These are phyloP conservation scores for Saccharomycopsis sp. DNA, from an alignment of 805 yeast species.

Conservation along the genomic window DNA sequence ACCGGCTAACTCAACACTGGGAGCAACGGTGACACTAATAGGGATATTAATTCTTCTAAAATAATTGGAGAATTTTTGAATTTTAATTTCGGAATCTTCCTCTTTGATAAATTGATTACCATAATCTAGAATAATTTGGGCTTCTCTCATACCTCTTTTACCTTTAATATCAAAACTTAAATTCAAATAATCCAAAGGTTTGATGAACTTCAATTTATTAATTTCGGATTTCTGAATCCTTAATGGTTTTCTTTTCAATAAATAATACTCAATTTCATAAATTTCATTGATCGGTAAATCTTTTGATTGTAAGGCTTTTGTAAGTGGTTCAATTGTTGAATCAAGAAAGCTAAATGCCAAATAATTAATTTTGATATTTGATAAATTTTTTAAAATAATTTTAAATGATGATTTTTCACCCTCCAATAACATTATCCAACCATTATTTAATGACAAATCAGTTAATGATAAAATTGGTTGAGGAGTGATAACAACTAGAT, in stretches of 20 bases:
- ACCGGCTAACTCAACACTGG: slow-evolving; percentile 64
- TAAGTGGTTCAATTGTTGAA: slow-evolving; percentile 58
- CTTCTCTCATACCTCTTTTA: slow-evolving; percentile 61
- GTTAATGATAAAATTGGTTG: slow-evolving; percentile 56
- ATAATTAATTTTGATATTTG: slow-evolving; percentile 44
- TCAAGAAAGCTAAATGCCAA: slow-evolving; percentile 59
- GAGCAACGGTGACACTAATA: slow-evolving; percentile 55
- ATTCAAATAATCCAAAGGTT: slow-evolving; percentile 31
- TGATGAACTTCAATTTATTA: slow-evolving; percentile 20
- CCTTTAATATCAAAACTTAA: slow-evolving; percentile 55
- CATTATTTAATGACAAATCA: slow-evolving; percentile 43
- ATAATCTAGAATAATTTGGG: slow-evolving; percentile 57
- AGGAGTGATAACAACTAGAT: slow-evolving; percentile 27
- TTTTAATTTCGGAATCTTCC: slow-evolving; percentile 18
- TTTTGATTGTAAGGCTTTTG: slow-evolving; percentile 39
- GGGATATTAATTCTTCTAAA: slow-evolving; percentile 58
- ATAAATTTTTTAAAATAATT: slow-evolving; percentile 45
- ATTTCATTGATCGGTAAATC: slow-evolving; percentile 48
- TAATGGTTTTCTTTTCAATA: slow-evolving; percentile 49
- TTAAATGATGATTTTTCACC: slow-evolving; percentile 54
- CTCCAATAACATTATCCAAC: slow-evolving; percentile 67
- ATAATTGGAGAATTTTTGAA: slow-evolving; percentile 22
- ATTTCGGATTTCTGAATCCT: slow-evolving; percentile 27
- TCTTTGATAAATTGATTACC: slow-evolving; percentile 28
- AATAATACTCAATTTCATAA: slow-evolving; percentile 64